Evolutionary conservation across 495 filamentous ascomycete genomes (phyloP).

Genomic region (Terfezia boudieri): DNA sequence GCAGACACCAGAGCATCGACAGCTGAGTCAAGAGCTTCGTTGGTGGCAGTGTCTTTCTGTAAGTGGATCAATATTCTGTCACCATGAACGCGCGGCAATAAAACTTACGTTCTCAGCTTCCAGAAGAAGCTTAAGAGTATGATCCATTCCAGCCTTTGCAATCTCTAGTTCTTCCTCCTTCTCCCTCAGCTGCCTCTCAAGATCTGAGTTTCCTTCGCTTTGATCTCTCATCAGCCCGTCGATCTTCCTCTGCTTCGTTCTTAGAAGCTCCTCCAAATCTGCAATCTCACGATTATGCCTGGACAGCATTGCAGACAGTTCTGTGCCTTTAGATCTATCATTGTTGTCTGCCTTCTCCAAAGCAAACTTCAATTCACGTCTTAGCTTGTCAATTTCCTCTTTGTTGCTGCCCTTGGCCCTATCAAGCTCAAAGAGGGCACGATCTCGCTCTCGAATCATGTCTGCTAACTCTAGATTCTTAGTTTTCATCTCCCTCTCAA

Average conservation of each 20-base stretch:
- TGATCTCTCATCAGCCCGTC: conserved; percentile 63
- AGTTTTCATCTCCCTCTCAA: conserved; percentile 92
- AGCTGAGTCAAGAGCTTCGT: conserved; percentile 68
- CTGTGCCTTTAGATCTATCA: conserved; percentile 75
- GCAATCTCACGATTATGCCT: conserved; percentile 96
- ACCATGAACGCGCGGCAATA: not conserved
- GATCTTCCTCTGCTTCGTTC: conserved; percentile 67
- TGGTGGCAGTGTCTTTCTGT: conserved; percentile 37
- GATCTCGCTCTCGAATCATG: conserved; percentile 92
- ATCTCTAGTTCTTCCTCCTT: conserved; percentile 96
- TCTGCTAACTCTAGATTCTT: conserved; percentile 96
- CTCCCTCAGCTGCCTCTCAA: conserved; percentile 60
- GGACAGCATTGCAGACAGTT: conserved; percentile 78
- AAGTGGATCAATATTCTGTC: conserved; percentile 2
- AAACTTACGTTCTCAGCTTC: conserved; percentile 27
- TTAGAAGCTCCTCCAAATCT: conserved; percentile 77
- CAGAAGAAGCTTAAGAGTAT: conserved; percentile 74
- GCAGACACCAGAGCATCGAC: conserved; percentile 69
- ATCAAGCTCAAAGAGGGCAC: conserved; percentile 84
- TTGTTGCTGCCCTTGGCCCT: conserved; percentile 62
- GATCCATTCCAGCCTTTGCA: conserved; percentile 90
- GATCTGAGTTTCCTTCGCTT: conserved; percentile 60
- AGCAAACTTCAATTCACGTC: conserved; percentile 86
- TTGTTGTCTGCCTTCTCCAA: conserved; percentile 81
- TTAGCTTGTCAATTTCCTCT: conserved; percentile 87